These are phyloP conservation scores for Deinandra increscens DNA, from an alignment of 129 eudicot species.

Conservation along the genomic window DNA sequence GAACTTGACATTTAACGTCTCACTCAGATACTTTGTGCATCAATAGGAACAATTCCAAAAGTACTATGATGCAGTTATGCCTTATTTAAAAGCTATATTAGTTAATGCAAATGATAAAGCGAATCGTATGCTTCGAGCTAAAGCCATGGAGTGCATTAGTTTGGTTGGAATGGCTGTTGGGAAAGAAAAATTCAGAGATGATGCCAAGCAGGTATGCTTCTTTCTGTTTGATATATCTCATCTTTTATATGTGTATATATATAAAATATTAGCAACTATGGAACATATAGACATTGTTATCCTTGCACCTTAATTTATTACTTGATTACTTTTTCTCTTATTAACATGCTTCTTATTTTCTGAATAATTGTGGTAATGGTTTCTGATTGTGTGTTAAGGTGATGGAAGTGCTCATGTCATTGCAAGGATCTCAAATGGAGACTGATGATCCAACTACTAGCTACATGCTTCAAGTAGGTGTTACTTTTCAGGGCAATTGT, in stretches of 20 bases:
- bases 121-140: constrained; percentile 99
- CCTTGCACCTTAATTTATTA: neutral
- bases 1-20: neutral
- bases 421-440: constrained; percentile 99
- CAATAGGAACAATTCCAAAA: constrained; percentile 95
- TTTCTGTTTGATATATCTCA: neutral
- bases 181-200: constrained; percentile 94
- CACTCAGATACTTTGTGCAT: constrained; percentile 25
- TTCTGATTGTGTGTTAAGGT: constrained; percentile 48
- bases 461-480: constrained; percentile 94
- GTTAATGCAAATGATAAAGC: constrained; percentile 94
- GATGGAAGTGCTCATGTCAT: constrained; percentile 97
- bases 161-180: constrained; percentile 99
- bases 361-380: neutral
- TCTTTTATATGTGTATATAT: no score
- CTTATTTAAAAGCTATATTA: constrained; percentile 87
- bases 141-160: constrained; percentile 99
- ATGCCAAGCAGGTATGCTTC: constrained; percentile 80
- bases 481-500: neutral
- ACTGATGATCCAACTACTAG: constrained; percentile 99
- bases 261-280: neutral
- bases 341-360: neutral
- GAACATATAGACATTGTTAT: neutral
- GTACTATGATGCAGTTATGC: constrained; percentile 99
- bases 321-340: neutral